A percentile compares a stretch with the other conserved stretches of the same genome.
Conservation (phyloP, 768 basidiomycete species). For the Phaeotremella fagi region DNA sequence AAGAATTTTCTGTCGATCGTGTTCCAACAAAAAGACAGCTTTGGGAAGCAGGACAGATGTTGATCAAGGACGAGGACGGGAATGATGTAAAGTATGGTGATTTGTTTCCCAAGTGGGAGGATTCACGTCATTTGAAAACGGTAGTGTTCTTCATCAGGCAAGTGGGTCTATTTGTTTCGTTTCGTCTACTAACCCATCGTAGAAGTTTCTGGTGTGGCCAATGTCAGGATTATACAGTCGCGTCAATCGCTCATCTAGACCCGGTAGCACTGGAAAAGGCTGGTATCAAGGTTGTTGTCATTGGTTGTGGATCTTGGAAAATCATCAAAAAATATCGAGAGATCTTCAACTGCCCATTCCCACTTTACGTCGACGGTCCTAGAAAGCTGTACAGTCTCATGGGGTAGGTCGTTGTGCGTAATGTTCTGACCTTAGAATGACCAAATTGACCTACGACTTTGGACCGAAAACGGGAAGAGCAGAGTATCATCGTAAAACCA, state of each 20-base stretch:
- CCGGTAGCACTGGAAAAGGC: slow-evolving; percentile 34
- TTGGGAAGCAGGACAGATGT: slow-evolving; percentile 41
- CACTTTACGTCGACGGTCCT: slow-evolving; percentile 46
- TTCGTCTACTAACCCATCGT: slow-evolving; percentile 23
- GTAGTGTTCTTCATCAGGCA: slow-evolving; percentile 30
- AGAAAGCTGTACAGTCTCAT: slow-evolving; percentile 42
- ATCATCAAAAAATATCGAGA: slow-evolving; percentile 47
- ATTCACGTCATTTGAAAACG: slow-evolving; percentile 15
- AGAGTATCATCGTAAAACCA: slow-evolving; percentile 40
- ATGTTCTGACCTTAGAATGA: too few relatives aligned
- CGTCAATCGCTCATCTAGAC: slow-evolving; percentile 39
- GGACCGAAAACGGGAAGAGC: slow-evolving; percentile 43
- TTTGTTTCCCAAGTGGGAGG: slow-evolving; percentile 22
- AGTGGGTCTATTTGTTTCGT: not conserved
- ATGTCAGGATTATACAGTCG: slow-evolving; percentile 47
- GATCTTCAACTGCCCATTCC: slow-evolving; percentile 46
- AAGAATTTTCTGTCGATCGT: slow-evolving; percentile 28
- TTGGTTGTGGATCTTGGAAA: slow-evolving; percentile 47
- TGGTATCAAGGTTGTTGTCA: slow-evolving; percentile 40
- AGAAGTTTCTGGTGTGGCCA: slow-evolving; percentile 48
- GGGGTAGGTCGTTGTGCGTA: slow-evolving; percentile 41
- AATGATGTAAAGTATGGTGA: slow-evolving; percentile 32
- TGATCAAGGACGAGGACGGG: slow-evolving; percentile 38
- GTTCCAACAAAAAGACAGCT: slow-evolving; percentile 29
- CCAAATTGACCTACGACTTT: slow-evolving; percentile 43